Conservation (phyloP, 805 yeast genomes). For the Cephaloascus albidus region DNA sequence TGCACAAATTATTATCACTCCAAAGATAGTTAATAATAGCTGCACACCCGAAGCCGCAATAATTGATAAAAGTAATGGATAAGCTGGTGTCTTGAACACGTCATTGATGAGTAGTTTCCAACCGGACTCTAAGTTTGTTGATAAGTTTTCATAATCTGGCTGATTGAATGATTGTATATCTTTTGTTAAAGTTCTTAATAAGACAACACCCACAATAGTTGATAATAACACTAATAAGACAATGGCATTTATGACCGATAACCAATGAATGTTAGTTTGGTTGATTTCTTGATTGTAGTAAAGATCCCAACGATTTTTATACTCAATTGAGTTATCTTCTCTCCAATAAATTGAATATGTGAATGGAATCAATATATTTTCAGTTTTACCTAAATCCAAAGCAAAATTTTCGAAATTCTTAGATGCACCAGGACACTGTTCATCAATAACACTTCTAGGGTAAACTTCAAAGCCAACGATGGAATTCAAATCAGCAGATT, state of each 20-base stretch:
- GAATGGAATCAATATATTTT: slow-evolving; percentile 49
- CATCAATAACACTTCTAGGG: slow-evolving; percentile 67
- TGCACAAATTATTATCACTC: slow-evolving; percentile 50
- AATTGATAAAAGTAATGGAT: slow-evolving; percentile 40
- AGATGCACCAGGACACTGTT: slow-evolving; percentile 67
- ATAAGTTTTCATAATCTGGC: slow-evolving; percentile 6
- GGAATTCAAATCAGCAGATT: slow-evolving; percentile 33
- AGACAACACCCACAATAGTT: slow-evolving; percentile 54
- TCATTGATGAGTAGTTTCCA: slow-evolving; percentile 51
- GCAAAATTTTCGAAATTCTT: slow-evolving; percentile 50
- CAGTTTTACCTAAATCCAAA: slow-evolving; percentile 31
- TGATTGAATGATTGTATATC: slow-evolving; percentile 28
- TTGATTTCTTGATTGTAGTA: slow-evolving; percentile 49
- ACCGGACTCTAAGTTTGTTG: slow-evolving; percentile 12
- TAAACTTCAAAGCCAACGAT: slow-evolving; percentile 89
- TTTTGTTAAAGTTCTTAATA: slow-evolving; percentile 43
- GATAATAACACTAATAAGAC: slow-evolving; percentile 56
- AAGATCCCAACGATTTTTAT: slow-evolving; percentile 66
- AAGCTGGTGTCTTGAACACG: slow-evolving; percentile 43
- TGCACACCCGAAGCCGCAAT: slow-evolving; percentile 72
- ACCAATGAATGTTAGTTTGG: slow-evolving; percentile 60
- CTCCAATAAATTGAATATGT: slow-evolving; percentile 87
- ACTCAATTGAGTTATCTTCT: slow-evolving; percentile 59
- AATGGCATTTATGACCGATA: slow-evolving; percentile 63
- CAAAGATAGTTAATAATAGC: slow-evolving; percentile 52